Evolutionary conservation across 768 basidiomycete genomes (phyloP).

Genomic region (Auriscalpium microsporum): DNA sequence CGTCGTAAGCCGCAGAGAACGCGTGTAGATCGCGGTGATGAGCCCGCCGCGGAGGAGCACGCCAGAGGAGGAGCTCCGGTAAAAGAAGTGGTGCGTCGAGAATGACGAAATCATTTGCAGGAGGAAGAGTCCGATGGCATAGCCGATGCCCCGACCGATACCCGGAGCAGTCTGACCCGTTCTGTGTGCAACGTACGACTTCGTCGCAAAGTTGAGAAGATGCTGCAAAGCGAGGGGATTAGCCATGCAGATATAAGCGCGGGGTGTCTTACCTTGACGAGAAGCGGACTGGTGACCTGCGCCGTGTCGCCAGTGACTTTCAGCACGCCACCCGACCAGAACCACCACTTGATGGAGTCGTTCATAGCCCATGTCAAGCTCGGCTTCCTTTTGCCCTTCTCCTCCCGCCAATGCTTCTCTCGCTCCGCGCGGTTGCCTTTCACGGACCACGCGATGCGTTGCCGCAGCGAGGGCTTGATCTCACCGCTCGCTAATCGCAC

Average conservation of each 20-base stretch:
- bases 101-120: conserved; percentile 63
- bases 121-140: conserved; percentile 58
- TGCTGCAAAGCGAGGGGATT: conserved; percentile 28
- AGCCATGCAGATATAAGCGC: not conserved
- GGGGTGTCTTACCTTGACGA: conserved; percentile 59
- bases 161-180: conserved; percentile 25
- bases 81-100: conserved; percentile 78
- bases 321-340: conserved; percentile 61
- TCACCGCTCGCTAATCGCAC: conserved; percentile 55
- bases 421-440: conserved; percentile 42
- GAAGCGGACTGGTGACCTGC: conserved; percentile 64
- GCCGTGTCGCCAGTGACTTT: conserved; percentile 61
- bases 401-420: conserved; percentile 58
- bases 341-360: conserved; percentile 69
- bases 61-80: conserved; percentile 62
- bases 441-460: conserved; percentile 51
- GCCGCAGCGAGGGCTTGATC: conserved; percentile 42
- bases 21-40: conserved; percentile 79
- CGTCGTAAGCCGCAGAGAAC: conserved; percentile 66
- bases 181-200: conserved; percentile 40
- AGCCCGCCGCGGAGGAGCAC: conserved; percentile 78
- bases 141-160: conserved; percentile 60
- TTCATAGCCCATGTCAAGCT: conserved; percentile 67
- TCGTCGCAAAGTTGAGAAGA: conserved; percentile 60
- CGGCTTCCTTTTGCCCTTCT: conserved; percentile 50